Conservation (phyloP, 768 basidiomycete genomes). For the Termitomyces sp. region DNA sequence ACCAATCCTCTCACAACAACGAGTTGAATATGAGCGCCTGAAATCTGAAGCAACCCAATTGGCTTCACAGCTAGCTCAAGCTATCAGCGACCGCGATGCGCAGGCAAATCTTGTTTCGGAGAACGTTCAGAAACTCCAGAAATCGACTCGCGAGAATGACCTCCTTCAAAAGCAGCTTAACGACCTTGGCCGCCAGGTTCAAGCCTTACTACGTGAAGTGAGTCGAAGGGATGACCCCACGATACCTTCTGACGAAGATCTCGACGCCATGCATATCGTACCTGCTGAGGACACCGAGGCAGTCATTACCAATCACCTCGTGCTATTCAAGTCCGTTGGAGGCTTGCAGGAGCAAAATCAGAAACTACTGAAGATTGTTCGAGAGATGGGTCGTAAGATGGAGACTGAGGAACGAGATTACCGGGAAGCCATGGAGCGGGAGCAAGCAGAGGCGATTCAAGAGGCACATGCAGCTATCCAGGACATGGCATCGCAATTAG, state of each 20-base stretch:
- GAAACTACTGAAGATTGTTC: constrained; percentile 76
- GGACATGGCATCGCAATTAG: constrained; percentile 71
- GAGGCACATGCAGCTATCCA: constrained; percentile 89
- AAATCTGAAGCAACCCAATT: constrained; percentile 77
- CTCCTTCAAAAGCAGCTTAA: constrained; percentile 71
- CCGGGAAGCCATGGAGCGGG: constrained; percentile 60
- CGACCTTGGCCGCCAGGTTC: constrained; percentile 84
- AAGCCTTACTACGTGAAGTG: constrained; percentile 71
- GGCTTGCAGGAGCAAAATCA: constrained; percentile 90
- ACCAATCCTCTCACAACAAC: constrained; percentile 86
- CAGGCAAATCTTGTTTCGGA: constrained; percentile 53
- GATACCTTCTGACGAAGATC: constrained; percentile 67
- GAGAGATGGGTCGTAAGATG: constrained; percentile 80
- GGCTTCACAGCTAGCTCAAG: constrained; percentile 70
- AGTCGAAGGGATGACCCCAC: constrained; percentile 80
- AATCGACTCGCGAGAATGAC: constrained; percentile 55
- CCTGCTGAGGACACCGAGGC: constrained; percentile 58
- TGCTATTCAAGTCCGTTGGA: constrained; percentile 77
- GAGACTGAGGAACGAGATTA: constrained; percentile 82
- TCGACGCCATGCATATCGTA: constrained; percentile 34
- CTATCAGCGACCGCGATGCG: constrained; percentile 71
- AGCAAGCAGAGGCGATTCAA: constrained; percentile 73
- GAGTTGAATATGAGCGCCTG: constrained; percentile 81
- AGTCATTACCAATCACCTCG: constrained; percentile 85
- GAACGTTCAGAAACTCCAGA: constrained; percentile 54